A percentile compares a stretch with the other conserved stretches of the same genome.
Evolutionary conservation across 352 stramenopile genomes (phyloP).

Genomic region (Pythium phragmitis): DNA sequence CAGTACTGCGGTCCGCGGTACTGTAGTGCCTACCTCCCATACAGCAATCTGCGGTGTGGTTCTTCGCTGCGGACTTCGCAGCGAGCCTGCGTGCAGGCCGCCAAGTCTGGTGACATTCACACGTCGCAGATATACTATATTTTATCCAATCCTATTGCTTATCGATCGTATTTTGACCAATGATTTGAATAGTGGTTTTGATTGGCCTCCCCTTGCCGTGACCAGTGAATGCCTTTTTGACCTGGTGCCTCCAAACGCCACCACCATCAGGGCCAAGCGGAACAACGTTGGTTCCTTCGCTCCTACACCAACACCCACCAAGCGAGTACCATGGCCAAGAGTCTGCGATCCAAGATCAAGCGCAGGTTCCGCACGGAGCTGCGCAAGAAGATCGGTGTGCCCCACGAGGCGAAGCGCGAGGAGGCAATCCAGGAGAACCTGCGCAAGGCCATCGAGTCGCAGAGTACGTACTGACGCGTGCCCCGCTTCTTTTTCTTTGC

Average conservation of each 20-base stretch:
- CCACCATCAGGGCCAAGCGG: not conserved
- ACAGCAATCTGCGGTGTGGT: too few relatives aligned
- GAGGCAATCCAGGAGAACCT: slow-evolving; percentile 86
- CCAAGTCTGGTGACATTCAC: not conserved
- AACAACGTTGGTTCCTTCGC: too few relatives aligned
- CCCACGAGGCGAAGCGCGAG: slow-evolving; percentile 66
- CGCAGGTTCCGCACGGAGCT: slow-evolving; percentile 87
- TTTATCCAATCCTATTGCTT: not conserved
- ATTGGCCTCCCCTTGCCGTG: slow-evolving; percentile 16
- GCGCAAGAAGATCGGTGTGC: slow-evolving; percentile 77
- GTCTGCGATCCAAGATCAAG: slow-evolving; percentile 89
- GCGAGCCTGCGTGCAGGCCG: too few relatives aligned
- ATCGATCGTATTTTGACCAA: slow-evolving; percentile 6
- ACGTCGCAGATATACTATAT: slow-evolving; percentile 1
- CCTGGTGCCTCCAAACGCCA: slow-evolving; percentile 12
- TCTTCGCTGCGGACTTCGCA: too few relatives aligned
- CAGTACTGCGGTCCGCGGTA: too few relatives aligned
- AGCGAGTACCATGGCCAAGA: slow-evolving; percentile 74
- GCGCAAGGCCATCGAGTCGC: slow-evolving; percentile 69
- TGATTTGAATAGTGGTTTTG: slow-evolving; percentile 2
- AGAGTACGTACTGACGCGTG: slow-evolving; percentile 36
- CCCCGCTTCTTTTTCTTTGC: not conserved
- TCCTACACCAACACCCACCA: too few relatives aligned
- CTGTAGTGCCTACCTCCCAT: too few relatives aligned
- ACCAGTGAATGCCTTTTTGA: not conserved